phyloP scores from a whole-genome alignment of 169 alveolate species.

The Cryptosporidium ubiquitum region DNA sequence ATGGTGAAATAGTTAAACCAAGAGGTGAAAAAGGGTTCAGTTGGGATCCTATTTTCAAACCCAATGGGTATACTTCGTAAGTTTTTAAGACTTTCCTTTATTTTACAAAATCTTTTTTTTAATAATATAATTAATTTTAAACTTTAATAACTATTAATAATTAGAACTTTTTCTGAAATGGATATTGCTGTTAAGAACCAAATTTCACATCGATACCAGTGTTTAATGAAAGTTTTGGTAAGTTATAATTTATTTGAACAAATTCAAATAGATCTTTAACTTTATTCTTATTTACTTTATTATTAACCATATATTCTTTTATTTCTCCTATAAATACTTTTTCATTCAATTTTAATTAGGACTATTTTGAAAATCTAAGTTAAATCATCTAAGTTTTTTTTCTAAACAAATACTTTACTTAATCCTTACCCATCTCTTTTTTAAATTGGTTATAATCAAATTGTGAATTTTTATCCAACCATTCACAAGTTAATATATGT shows the following conservation, averaged over 20 bases:
- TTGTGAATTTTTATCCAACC: too few relatives aligned
- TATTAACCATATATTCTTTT: neutral
- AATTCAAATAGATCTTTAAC: neutral
- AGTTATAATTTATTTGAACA: neutral
- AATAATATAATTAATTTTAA: neutral
- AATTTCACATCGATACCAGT: slow-evolving; percentile 50
- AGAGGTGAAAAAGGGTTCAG: slow-evolving; percentile 82
- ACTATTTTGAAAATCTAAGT: neutral
- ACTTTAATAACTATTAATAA: neutral
- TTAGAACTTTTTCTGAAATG: slow-evolving; percentile 56
- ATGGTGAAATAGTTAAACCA: slow-evolving; percentile 88
- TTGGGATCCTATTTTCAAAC: slow-evolving; percentile 65
- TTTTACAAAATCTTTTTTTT: neutral
- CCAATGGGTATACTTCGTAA: slow-evolving; percentile 28
- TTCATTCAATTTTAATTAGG: neutral
- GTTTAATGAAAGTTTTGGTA: slow-evolving; percentile 19
- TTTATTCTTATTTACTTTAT: too few relatives aligned
- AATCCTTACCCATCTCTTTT: too few relatives aligned
- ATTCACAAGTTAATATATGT: too few relatives aligned
- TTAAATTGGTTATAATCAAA: too few relatives aligned
- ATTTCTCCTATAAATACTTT: neutral
- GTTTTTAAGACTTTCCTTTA: neutral
- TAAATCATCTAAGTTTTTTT: too few relatives aligned
- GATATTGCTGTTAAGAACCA: slow-evolving; percentile 20
- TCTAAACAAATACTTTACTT: too few relatives aligned